Base-by-base conservation (phyloP, 305 asterid genomes). In the Galium porrigens region DNA sequence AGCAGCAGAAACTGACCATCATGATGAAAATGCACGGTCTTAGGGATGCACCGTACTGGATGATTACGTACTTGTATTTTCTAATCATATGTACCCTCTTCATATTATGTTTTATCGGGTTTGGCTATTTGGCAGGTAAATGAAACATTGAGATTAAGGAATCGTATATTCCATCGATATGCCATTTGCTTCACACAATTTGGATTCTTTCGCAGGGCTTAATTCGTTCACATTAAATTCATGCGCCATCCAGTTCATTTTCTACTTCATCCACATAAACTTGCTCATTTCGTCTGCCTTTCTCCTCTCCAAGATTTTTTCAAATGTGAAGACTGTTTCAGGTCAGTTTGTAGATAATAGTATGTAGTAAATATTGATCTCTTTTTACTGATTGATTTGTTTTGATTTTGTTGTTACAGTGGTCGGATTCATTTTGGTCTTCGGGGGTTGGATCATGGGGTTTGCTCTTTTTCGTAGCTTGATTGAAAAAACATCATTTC, bases 1-100 rank as follows among this genome's bases (percentile, higher is more conserved):
- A 77, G 73, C 73, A 77, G 69, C 68, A 74, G 65, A 70, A 58
- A 52, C 25, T 77, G 66, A 48, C 68, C 48, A 73, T 73, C 63
- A 77, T 77, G 81, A 77, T 77, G 78, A 77, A 70, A 68, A 70
- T 77, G 78, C 81, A 77, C 49, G 78, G 81, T 33, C 81, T 77
- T 67, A 78, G 76, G 3, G 71, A 77, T 22, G 61, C 54, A 14
- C 71, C 81, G 10, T 77, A 77, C 55, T 70, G 78, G 73, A 18
- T 73, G 58, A 77, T 66, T 53, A 59, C 68, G 1, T 77, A 77
- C 68, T n/a, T 56, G 12, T 77, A 77, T 62, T 77, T 77, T 70
- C 67, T 77, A 10, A 25, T 63, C 54, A 44, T 77, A 52, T 63
- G 71, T 48, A 58, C 72, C 18, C 61, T 77, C 75, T 77, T 66